Conservation (phyloP, 805 yeast species). For the Candida sphagnicola region DNA sequence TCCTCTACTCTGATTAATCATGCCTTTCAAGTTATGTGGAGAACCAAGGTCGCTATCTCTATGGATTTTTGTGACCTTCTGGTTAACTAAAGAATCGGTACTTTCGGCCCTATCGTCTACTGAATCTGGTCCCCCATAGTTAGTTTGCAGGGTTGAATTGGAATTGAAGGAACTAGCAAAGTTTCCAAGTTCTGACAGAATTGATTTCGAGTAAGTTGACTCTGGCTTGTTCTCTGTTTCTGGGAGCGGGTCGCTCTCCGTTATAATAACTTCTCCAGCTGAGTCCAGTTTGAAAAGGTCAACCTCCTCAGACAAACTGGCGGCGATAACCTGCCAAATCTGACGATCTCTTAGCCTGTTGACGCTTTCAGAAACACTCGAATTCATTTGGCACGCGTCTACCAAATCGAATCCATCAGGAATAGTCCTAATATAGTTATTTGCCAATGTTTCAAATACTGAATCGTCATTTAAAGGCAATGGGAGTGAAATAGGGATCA, state of each 20-base stretch:
- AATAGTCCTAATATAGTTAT: constrained; percentile 43
- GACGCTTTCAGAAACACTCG: constrained; percentile 51
- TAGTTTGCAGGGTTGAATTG: constrained; percentile 37
- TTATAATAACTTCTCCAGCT: not conserved
- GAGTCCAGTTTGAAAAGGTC: not conserved
- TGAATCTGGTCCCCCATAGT: constrained; percentile 24
- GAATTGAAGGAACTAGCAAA: constrained; percentile 40
- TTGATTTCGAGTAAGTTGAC: constrained; percentile 13
- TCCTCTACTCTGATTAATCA: constrained; percentile 18
- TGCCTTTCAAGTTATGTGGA: constrained; percentile 17
- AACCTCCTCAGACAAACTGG: constrained; percentile 36
- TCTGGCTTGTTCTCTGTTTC: not conserved
- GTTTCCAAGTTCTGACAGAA: constrained; percentile 36
- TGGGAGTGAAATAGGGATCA: constrained; percentile 41
- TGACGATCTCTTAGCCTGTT: constrained; percentile 53
- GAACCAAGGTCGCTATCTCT: constrained; percentile 12
- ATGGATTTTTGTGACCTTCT: not conserved
- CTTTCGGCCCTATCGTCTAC: constrained; percentile 8
- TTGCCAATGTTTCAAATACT: constrained; percentile 46
- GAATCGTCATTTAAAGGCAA: constrained; percentile 39
- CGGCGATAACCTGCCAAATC: constrained; percentile 57
- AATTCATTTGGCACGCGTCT: constrained; percentile 56
- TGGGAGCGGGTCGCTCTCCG: too few relatives aligned
- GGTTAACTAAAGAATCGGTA: constrained; percentile 8
- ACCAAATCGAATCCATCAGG: constrained; percentile 47